phyloP scores from a whole-genome alignment of 768 basidiomycete species.

The Termitomyces sp. region DNA sequence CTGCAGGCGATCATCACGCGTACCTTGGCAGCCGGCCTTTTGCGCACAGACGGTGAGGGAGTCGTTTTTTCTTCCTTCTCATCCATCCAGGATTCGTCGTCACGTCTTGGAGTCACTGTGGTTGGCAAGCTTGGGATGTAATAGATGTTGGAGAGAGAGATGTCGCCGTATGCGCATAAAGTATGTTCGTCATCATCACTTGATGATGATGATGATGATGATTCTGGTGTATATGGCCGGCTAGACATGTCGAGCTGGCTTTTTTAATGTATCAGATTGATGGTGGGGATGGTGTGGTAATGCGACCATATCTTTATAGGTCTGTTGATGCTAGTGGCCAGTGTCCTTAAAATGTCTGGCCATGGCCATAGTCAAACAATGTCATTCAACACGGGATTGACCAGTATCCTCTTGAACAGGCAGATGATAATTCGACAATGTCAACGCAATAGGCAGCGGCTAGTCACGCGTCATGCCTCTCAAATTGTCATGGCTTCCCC shows the following conservation, averaged over 20 bases:
- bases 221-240: constrained; percentile 1
- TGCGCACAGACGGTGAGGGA: not conserved
- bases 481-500: too few species aligned
- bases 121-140: constrained; percentile 26
- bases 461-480: too few species aligned
- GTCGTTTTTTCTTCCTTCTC: constrained; percentile 2
- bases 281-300: not conserved
- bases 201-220: not conserved
- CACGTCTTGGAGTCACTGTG: constrained; percentile 15
- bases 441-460: not conserved
- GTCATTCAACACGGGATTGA: not conserved
- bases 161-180: constrained; percentile 38
- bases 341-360: not conserved
- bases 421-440: not conserved
- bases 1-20: not conserved
- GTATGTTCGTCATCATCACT: constrained; percentile 29
- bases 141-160: constrained; percentile 32
- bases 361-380: not conserved
- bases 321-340: not conserved
- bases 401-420: not conserved
- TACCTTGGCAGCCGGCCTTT: not conserved
- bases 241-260: too few species aligned
- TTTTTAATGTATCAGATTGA: too few species aligned
- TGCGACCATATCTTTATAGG: not conserved
- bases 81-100: constrained; percentile 6